A percentile compares a stretch with the other conserved stretches of the same genome.
These are phyloP conservation scores for Nothophytophthora sp. DNA, from an alignment of 352 stramenopile species.

Conservation along the genomic window DNA sequence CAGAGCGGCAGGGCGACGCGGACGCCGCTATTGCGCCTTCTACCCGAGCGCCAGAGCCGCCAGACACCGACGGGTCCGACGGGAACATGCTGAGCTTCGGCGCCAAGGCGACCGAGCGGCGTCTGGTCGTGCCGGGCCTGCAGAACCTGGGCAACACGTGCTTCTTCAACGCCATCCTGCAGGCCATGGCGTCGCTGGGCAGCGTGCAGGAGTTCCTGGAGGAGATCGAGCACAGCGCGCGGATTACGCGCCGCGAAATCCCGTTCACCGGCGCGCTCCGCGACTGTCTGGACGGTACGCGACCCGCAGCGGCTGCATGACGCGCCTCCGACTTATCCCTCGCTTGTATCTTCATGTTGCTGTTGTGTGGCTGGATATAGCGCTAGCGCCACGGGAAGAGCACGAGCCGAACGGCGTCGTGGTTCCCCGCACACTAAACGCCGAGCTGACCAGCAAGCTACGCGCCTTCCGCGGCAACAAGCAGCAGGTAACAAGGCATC, in stretches of 20 bases:
- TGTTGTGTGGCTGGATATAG: constrained; percentile 6
- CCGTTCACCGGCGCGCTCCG: constrained; percentile 65
- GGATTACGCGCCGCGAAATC: constrained; percentile 30
- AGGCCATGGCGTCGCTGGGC: constrained; percentile 72
- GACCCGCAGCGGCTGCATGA: no score
- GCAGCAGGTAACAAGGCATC: constrained; percentile 49
- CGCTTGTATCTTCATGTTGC: no score
- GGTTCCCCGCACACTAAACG: constrained; percentile 53
- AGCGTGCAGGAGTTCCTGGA: constrained; percentile 73
- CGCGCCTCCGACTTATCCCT: no score
- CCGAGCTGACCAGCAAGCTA: constrained; percentile 59
- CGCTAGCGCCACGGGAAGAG: constrained; percentile 30
- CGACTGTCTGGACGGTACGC: constrained; percentile 68
- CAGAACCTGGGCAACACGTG: constrained; percentile 91
- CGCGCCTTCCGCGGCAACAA: constrained; percentile 71
- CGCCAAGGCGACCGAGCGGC: constrained; percentile 23
- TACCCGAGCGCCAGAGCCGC: neutral
- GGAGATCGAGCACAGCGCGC: constrained; percentile 54
- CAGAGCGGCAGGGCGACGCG: no score
- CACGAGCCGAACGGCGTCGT: constrained; percentile 38
- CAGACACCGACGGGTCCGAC: no score
- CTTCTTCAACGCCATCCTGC: constrained; percentile 91
- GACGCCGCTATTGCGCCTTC: neutral
- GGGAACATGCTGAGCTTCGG: constrained; percentile 22
- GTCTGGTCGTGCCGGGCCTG: constrained; percentile 63